A percentile compares a stretch with the other conserved stretches of the same genome.
These are phyloP conservation scores for Neoboletus magnificus DNA, from an alignment of 768 basidiomycete genomes.

Conservation along the genomic window DNA sequence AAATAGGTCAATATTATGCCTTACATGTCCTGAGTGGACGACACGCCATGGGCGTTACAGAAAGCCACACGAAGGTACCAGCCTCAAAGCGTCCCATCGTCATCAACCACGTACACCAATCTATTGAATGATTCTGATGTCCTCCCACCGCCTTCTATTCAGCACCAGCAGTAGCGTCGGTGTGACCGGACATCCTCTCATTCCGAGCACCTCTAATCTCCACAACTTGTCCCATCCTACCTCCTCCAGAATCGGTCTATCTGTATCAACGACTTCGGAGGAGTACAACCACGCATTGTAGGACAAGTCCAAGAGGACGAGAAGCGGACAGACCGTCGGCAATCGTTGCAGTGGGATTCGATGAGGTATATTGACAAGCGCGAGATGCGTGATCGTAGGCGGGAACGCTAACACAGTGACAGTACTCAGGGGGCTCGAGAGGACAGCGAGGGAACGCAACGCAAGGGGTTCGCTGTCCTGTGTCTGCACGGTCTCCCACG, in stretches of 20 bases:
- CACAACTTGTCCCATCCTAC: slow-evolving; percentile 60
- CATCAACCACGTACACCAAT: neutral
- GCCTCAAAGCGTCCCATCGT: neutral
- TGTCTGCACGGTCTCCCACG: slow-evolving; percentile 42
- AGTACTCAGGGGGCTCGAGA: slow-evolving; percentile 46
- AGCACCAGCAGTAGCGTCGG: slow-evolving; percentile 41
- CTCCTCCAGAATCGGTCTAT: slow-evolving; percentile 40
- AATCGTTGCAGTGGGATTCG: slow-evolving; percentile 55
- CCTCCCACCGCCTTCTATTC: slow-evolving; percentile 65
- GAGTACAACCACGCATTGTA: slow-evolving; percentile 51
- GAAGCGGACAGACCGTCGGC: slow-evolving; percentile 56
- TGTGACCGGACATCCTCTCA: slow-evolving; percentile 51
- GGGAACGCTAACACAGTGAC: slow-evolving; percentile 52
- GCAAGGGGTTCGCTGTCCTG: slow-evolving; percentile 32
- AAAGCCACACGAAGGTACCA: neutral
- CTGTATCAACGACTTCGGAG: neutral
- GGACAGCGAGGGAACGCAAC: slow-evolving; percentile 48
- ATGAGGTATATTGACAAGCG: slow-evolving; percentile 49
- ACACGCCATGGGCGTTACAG: too few relatives aligned
- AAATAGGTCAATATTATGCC: neutral
- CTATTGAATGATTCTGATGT: slow-evolving; percentile 49
- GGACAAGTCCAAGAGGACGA: slow-evolving; percentile 64
- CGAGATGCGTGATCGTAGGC: slow-evolving; percentile 61
- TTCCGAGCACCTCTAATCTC: slow-evolving; percentile 50
- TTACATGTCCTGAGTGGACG: neutral